A percentile compares a stretch with the other conserved stretches of the same genome.
phyloP scores from a whole-genome alignment of 2,329 filamentous ascomycete genomes.

The Onygenales sp. region DNA sequence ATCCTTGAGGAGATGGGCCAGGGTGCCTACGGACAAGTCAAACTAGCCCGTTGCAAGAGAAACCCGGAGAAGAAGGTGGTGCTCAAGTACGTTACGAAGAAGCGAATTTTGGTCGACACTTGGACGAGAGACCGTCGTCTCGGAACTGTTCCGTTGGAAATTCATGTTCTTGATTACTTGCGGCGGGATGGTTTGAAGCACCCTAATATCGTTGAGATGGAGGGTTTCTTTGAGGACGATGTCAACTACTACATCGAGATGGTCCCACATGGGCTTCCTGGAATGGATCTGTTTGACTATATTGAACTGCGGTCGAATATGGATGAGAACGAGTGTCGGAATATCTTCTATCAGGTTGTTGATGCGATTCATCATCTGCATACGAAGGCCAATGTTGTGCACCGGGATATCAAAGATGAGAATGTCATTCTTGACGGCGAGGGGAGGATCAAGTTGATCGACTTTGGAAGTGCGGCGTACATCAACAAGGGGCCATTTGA shows the following conservation, averaged over 20 bases:
- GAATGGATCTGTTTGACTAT: conserved; percentile 98
- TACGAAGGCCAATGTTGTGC: conserved; percentile 80
- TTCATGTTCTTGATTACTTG: conserved; percentile 91
- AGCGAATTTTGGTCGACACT: conserved; percentile 91
- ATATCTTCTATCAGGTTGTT: conserved; percentile 91
- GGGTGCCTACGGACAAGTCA: conserved; percentile 95
- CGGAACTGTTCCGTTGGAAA: conserved; percentile 91
- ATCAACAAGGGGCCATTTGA: conserved; percentile 98
- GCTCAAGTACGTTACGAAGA: conserved; percentile 95
- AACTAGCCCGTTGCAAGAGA: conserved; percentile 79
- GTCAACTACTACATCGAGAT: conserved; percentile 98
- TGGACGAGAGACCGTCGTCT: conserved; percentile 92
- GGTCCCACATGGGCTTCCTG: conserved; percentile 81
- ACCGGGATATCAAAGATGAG: conserved; percentile 98
- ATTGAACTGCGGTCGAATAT: conserved; percentile 94
- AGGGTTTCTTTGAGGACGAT: conserved; percentile 56
- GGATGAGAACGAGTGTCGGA: conserved; percentile 87
- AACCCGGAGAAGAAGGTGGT: conserved; percentile 72
- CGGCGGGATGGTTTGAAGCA: conserved; percentile 59
- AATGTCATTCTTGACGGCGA: conserved; percentile 95
- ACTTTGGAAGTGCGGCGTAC: conserved; percentile 96
- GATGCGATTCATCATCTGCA: conserved; percentile 85
- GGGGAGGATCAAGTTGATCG: conserved; percentile 90
- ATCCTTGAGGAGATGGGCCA: conserved; percentile 98
- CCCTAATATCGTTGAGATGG: conserved; percentile 60